Evolutionary conservation across 2,329 filamentous ascomycete genomes (phyloP), one percentile per base, ranked within the genome.

Genomic region (Fusarium sp.): DNA sequence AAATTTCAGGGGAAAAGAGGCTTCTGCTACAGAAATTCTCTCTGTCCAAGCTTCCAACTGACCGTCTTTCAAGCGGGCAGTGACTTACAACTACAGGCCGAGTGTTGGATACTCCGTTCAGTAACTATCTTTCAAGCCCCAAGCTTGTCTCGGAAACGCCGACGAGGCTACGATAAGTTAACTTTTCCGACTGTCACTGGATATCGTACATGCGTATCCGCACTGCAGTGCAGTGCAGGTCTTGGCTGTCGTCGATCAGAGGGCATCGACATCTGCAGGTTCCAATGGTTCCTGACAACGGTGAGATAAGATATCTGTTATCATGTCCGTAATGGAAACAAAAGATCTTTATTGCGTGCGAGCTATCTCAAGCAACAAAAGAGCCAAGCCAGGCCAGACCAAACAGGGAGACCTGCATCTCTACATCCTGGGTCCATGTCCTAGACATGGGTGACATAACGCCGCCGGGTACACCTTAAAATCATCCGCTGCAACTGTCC

Each of bases 401-500:
- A 67, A 39, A 61, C 57, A 35, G 45, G 58, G 54, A 62, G 57
- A 62, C 48, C 50, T 57, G 60, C 59, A 64, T 63, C 13, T 14
- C 41, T 46, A 47, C 32, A 51, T 46, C 35, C 56, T 55, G 33
- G 35, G 32, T 25, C 49, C 37, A 56, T 62, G 57, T 27, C 52
- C 25, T 23, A 8, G 48, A 45, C 66, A 58, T 55, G 66, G 66
- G 50, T 63, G 22, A 30, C 52, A 69, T 70, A 72, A 67, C 71
- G 71, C 69, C 69, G 60, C 71, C 71, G 69, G 71, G 67, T 71
- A 69, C 71, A 73, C 71, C 64, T 73, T 73, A 73, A 62, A 73
- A 73, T 73, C 71, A 73, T 65, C 71, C 71, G 69, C 71, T 73
- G 64, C 71, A 55, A 61, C 67, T 65, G 54, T 23, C 58, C 55